phyloP scores from a whole-genome alignment of 352 stramenopile genomes.

The Phytophthora idaei region DNA sequence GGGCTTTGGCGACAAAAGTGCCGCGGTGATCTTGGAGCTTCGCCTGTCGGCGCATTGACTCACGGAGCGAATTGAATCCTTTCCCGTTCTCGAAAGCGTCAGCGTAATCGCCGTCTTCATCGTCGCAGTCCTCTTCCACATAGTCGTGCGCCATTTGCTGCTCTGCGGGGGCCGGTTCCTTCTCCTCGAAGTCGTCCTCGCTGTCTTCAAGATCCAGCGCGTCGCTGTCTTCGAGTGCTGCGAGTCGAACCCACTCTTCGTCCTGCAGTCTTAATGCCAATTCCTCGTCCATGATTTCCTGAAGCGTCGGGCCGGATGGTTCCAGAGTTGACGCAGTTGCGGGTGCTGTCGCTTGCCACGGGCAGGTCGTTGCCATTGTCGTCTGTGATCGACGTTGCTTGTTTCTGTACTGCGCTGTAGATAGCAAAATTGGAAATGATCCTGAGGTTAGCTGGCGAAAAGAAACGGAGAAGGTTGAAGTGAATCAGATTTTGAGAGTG shows the following conservation, averaged over 20 bases:
- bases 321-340: constrained; percentile 4
- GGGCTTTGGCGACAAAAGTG: constrained; percentile 7
- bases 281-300: constrained; percentile 77
- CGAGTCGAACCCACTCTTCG: constrained; percentile 23
- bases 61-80: constrained; percentile 30
- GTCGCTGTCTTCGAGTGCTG: constrained; percentile 10
- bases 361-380: constrained; percentile 22
- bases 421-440: constrained; percentile 22
- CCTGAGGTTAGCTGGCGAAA: neutral
- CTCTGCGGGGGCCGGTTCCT: neutral
- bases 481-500: constrained; percentile 15
- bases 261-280: constrained; percentile 49
- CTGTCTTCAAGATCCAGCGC: constrained; percentile 10
- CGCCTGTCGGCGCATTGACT: constrained; percentile 33
- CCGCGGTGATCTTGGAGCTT: constrained; percentile 34
- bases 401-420: neutral
- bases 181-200: constrained; percentile 26
- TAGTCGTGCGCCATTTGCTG: constrained; percentile 9
- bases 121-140: constrained; percentile 24
- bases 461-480: constrained; percentile 18
- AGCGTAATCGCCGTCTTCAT: constrained; percentile 24
- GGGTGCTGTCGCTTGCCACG: constrained; percentile 18
- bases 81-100: constrained; percentile 22
- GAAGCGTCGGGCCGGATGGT: constrained; percentile 37
- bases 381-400: neutral